Percentiles rank a stretch among this genome's conserved stretches.
Conservation (phyloP, 1,284 basidiomycete genomes). For the Leccinum insolens region DNA sequence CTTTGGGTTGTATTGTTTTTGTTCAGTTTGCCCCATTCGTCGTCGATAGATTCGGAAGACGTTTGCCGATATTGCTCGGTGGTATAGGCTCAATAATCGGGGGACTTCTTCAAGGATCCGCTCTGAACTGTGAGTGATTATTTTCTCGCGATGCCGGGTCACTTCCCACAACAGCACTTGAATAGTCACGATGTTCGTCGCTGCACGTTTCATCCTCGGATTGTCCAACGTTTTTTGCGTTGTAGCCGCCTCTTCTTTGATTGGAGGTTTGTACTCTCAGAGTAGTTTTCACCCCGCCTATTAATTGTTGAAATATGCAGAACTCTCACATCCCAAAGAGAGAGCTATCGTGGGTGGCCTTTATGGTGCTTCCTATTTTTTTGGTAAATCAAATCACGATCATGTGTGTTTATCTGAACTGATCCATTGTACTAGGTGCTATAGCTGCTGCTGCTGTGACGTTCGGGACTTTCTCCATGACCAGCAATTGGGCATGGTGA, state of each 20-base stretch:
- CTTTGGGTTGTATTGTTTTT: background rate
- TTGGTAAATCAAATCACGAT: background rate
- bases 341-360: background rate
- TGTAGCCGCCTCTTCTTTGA: background rate
- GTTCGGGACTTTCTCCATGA: background rate
- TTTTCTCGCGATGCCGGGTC: background rate
- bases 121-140: background rate
- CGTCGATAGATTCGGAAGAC: background rate
- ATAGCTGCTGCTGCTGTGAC: background rate
- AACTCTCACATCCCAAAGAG: conserved; percentile 1
- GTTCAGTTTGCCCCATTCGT: background rate
- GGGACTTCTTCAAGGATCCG: background rate
- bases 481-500: background rate
- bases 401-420: background rate
- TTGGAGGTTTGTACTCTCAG: background rate
- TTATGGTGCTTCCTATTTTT: background rate
- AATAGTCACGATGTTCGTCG: background rate
- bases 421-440: background rate
- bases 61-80: background rate
- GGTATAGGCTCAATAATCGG: background rate
- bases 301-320: background rate
- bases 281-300: background rate
- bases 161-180: background rate
- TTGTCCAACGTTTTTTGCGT: background rate
- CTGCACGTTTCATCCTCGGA: background rate